Evolutionary conservation across 495 filamentous ascomycete species (phyloP).

Genomic region (Penicillium odoratum): DNA sequence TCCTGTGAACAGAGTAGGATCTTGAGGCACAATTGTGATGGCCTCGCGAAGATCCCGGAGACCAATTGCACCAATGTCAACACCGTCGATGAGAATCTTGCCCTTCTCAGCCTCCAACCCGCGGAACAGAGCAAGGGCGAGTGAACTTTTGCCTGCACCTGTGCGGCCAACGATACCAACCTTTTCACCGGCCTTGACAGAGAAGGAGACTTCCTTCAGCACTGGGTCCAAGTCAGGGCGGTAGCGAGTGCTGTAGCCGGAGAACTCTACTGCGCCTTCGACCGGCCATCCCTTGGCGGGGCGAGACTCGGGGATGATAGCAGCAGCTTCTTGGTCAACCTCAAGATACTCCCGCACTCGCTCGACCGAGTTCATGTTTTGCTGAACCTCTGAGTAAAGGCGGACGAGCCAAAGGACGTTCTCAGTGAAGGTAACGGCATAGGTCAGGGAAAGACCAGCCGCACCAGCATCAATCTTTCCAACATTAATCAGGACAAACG

Average conservation of each 20-base stretch:
- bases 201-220: constrained; percentile 79
- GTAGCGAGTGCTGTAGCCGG: constrained; percentile 86
- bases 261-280: constrained; percentile 82
- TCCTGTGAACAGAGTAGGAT: constrained; percentile 95
- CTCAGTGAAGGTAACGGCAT: constrained; percentile 96
- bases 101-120: constrained; percentile 92
- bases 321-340: constrained; percentile 86
- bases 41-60: constrained; percentile 87
- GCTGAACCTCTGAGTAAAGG: constrained; percentile 93
- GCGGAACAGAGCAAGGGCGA: constrained; percentile 94
- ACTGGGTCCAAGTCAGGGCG: constrained; percentile 84
- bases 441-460: constrained; percentile 94
- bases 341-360: constrained; percentile 96
- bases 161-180: constrained; percentile 96
- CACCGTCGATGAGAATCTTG: constrained; percentile 83
- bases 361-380: constrained; percentile 99
- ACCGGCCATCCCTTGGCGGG: constrained; percentile 82
- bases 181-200: constrained; percentile 83
- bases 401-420: constrained; percentile 97
- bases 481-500: constrained; percentile 81
- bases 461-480: constrained; percentile 89
- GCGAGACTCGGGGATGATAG: constrained; percentile 74
- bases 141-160: constrained; percentile 94
- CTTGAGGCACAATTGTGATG: constrained; percentile 98
- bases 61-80: constrained; percentile 87